Conservation (phyloP, 1,139 yeast genomes). For the Scheffersomyces parashehatae region DNA sequence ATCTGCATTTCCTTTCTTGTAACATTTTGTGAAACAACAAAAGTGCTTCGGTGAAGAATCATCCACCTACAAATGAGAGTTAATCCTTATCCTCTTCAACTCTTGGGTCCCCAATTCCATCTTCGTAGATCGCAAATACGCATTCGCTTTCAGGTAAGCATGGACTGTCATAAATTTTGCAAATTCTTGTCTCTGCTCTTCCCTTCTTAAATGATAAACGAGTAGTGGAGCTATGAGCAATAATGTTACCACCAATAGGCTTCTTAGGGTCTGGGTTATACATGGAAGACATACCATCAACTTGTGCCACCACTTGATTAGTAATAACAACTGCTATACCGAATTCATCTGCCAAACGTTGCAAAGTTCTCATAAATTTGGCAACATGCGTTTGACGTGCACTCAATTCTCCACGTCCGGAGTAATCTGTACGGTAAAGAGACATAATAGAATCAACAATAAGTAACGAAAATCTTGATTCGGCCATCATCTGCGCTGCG, state of each 20-base stretch:
- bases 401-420: constrained; percentile 94
- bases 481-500: constrained; percentile 97
- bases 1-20: not conserved
- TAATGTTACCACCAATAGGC: constrained; percentile 97
- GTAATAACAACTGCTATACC: constrained; percentile 99
- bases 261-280: constrained; percentile 98
- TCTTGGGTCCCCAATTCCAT: constrained; percentile 95
- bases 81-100: constrained; percentile 58
- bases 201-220: constrained; percentile 89
- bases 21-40: not conserved
- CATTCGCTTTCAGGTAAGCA: constrained; percentile 95
- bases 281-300: constrained; percentile 82
- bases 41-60: not conserved
- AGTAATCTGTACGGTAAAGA: constrained; percentile 88
- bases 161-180: constrained; percentile 93
- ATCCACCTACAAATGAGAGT: not conserved
- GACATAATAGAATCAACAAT: constrained; percentile 98
- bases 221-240: constrained; percentile 96
- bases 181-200: constrained; percentile 86
- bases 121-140: constrained; percentile 93
- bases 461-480: constrained; percentile 75
- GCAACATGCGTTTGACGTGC: constrained; percentile 96
- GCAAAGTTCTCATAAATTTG: constrained; percentile 85
- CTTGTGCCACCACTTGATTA: constrained; percentile 97
- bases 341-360: constrained; percentile 93